Base-by-base conservation (phyloP, 2,329 filamentous ascomycete species). In the Pseudopithomyces chartarum region DNA sequence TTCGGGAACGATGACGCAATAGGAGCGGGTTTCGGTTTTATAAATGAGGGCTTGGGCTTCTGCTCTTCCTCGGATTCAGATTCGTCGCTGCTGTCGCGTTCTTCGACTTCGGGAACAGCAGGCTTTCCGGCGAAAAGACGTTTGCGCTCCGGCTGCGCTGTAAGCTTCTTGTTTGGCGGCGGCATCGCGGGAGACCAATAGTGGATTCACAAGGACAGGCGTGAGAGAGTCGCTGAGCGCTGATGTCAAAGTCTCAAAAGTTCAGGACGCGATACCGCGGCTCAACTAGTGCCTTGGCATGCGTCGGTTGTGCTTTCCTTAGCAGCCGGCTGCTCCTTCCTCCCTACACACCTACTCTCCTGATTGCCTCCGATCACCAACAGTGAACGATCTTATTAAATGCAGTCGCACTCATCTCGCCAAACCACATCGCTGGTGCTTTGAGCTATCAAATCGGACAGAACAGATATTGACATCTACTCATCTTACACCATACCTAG, bases 71-170 rank as follows among this genome's bases (percentile, higher is more conserved):
- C 79, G 22, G 82, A 81, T 19, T 81, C 81, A 6, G 83, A 80
- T 42, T 85, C 82, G 13, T 77, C 75, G 22, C 76, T 77, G 52
- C 62, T 69, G 5, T 76, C 78, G 17, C 55, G 59, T 33, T 74
- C 74, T 58, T 80, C 81, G 20, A 60, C 59, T 55, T 71, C 68
- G 5, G 60, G 61, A 58, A 80, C 83, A 7, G 80, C 84, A 15
- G 88, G 81, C 76, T 97, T 98, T 63, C 95, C 94, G 15, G 94
- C 89, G 56, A 92, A 88, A 69, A 97, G 90, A 55, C 95, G 90
- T 64, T 88, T 86, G 73, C 87, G 88, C 56, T 89, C 79, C 3
- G 91, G 92, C 71, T 97, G 97, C 60, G 93, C 92, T 61, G 94
- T 98, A 91, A 98, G 97, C 70, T 91, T 90, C 75, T 91, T 92